Percentiles rank a stretch among this genome's conserved stretches.
Conservation (phyloP, 129 eudicot genomes). For the Silybum marianum region DNA sequence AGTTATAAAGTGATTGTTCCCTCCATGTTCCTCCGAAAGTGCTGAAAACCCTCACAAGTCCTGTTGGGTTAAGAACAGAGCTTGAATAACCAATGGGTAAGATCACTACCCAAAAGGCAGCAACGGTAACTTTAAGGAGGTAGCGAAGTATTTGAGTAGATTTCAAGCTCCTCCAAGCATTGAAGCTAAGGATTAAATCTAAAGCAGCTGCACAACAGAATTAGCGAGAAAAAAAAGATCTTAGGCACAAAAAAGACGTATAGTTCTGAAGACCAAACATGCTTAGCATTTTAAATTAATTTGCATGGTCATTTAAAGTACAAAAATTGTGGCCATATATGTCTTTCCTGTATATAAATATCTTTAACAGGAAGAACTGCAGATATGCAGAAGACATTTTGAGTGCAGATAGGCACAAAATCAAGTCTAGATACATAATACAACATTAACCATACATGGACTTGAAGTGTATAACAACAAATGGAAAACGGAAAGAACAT, state of each 20-base stretch:
- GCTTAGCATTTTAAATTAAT: not conserved
- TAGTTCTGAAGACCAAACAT: not conserved
- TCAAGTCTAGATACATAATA: not conserved
- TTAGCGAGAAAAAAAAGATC: slow-evolving; percentile 3
- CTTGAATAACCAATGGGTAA: slow-evolving; percentile 84
- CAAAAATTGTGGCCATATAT: not conserved
- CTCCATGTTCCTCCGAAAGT: slow-evolving; percentile 60
- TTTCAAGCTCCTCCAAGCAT: slow-evolving; percentile 93
- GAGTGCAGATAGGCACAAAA: too few species aligned
- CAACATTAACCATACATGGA: not conserved
- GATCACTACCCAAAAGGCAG: slow-evolving; percentile 87
- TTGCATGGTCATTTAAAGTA: not conserved
- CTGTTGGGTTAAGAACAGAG: slow-evolving; percentile 76
- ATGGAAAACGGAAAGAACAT: not conserved
- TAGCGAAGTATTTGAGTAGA: slow-evolving; percentile 81
- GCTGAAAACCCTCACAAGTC: slow-evolving; percentile 66
- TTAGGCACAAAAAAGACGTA: slow-evolving; percentile 13
- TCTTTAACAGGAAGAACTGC: not conserved
- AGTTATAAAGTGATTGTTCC: slow-evolving; percentile 59
- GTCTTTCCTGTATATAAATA: not conserved
- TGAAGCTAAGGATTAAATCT: slow-evolving; percentile 76
- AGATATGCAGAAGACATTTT: not conserved
- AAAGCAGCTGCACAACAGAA: slow-evolving; percentile 63
- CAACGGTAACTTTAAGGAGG: slow-evolving; percentile 67
- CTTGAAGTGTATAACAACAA: not conserved